These are phyloP conservation scores for Aspergillus cavernicola DNA, from an alignment of 495 filamentous ascomycete species.

Conservation along the genomic window DNA sequence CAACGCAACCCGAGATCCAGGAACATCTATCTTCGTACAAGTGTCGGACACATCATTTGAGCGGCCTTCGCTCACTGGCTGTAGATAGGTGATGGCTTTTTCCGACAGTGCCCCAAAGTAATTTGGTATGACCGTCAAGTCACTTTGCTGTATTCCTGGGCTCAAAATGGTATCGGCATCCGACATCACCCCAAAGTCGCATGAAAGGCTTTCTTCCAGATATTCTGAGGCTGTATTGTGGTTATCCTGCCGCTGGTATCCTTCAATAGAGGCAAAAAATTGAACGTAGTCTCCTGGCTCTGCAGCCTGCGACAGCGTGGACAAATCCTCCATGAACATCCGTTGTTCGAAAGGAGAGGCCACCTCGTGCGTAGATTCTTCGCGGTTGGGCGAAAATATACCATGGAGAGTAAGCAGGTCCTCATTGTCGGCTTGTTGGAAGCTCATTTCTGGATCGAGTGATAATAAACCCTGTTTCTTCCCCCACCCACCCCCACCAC, in stretches of 20 bases:
- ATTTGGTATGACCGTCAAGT: constrained; percentile 26
- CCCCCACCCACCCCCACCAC: constrained; percentile 90
- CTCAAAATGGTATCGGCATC: constrained; percentile 18
- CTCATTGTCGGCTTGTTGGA: constrained; percentile 16
- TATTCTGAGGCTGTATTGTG: neutral
- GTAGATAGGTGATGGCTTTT: constrained; percentile 44
- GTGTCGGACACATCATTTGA: constrained; percentile 14
- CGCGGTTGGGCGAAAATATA: constrained; percentile 19
- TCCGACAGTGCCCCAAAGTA: constrained; percentile 50
- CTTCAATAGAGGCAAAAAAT: constrained; percentile 43
- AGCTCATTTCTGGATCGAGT: constrained; percentile 65
- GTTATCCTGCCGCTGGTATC: constrained; percentile 3
- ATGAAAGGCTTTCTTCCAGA: constrained; percentile 18
- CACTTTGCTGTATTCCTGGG: constrained; percentile 15
- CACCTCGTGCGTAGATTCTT: constrained; percentile 11
- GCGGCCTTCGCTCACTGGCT: constrained; percentile 16
- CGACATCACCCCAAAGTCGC: constrained; percentile 32
- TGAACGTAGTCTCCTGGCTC: constrained; percentile 45
- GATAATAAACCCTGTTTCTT: constrained; percentile 79
- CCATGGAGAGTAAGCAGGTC: constrained; percentile 17
- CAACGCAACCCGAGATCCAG: constrained; percentile 33
- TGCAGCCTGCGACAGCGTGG: constrained; percentile 43
- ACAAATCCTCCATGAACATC: constrained; percentile 31
- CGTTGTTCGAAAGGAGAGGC: constrained; percentile 23
- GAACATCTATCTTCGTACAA: constrained; percentile 40